Percentiles rank a stretch among this genome's conserved stretches.
These are phyloP conservation scores for Leccinum subtestaceum DNA, from an alignment of 768 basidiomycete genomes.

Conservation along the genomic window DNA sequence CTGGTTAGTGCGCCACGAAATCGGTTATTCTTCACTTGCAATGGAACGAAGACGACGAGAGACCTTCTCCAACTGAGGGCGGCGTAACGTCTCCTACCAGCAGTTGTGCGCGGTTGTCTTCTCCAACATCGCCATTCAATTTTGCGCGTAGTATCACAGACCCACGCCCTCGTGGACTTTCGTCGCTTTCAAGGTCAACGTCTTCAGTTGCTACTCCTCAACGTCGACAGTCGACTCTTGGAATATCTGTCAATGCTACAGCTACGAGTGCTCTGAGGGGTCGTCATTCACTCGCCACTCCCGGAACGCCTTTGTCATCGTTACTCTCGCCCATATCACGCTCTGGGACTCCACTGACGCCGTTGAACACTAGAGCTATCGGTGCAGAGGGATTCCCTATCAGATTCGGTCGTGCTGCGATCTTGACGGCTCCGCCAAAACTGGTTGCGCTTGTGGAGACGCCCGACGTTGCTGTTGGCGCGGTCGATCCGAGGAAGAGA, in stretches of 20 bases:
- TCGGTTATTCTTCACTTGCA: conserved; percentile 81
- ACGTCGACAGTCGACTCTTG: conserved; percentile 33
- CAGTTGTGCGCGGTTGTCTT: conserved; percentile 22
- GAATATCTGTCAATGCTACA: conserved; percentile 33
- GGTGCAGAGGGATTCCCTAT: conserved; percentile 39
- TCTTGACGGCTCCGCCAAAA: conserved; percentile 80
- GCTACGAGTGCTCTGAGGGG: conserved; percentile 35
- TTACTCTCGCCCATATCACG: conserved; percentile 28
- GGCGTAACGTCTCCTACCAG: conserved; percentile 26
- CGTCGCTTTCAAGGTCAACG: conserved; percentile 53
- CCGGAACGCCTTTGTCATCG: conserved; percentile 39
- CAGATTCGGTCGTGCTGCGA: conserved; percentile 66
- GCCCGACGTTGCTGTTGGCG: conserved; percentile 86
- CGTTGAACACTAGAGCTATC: conserved; percentile 20
- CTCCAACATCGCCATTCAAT: conserved; percentile 26
- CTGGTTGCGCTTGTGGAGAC: conserved; percentile 82
- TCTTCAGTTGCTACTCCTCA: conserved; percentile 44
- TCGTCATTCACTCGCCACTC: conserved; percentile 44
- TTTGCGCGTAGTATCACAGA: conserved; percentile 19
- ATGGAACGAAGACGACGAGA: conserved; percentile 70
- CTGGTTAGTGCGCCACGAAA: conserved; percentile 77
- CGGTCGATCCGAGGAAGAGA: conserved; percentile 80
- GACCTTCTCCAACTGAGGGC: conserved; percentile 15
- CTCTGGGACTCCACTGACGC: conserved; percentile 35
- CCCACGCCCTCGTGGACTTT: conserved; percentile 45